phyloP scores from a whole-genome alignment of 345 rosid species.

The Streptanthus diversifolius region DNA sequence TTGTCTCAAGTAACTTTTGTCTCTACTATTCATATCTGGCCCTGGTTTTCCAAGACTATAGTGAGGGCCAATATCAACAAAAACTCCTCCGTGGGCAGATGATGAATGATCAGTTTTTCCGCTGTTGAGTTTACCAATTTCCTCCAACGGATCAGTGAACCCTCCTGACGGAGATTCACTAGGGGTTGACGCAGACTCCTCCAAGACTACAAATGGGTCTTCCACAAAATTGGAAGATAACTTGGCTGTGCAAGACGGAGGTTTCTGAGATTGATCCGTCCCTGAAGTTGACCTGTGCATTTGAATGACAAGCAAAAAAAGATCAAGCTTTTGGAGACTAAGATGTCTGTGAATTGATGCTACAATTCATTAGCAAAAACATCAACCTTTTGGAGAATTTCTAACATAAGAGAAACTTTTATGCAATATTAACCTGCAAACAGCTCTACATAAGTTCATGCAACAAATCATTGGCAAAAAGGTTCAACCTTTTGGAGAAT shows the following conservation, averaged over 20 bases:
- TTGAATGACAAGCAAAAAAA: neutral
- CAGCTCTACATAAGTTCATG: neutral
- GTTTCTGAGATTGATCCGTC: slow-evolving; percentile 38
- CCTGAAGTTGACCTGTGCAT: slow-evolving; percentile 46
- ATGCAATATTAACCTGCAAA: neutral
- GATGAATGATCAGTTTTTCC: slow-evolving; percentile 41
- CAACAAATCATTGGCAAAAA: neutral
- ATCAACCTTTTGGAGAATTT: neutral
- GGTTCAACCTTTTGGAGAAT: neutral
- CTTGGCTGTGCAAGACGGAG: slow-evolving; percentile 40
- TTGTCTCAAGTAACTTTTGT: slow-evolving; percentile 52
- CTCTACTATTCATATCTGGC: slow-evolving; percentile 46
- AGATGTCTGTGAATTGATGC: neutral
- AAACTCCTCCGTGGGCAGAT: slow-evolving; percentile 41
- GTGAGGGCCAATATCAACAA: slow-evolving; percentile 66
- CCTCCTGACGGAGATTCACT: slow-evolving; percentile 37
- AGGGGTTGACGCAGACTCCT: slow-evolving; percentile 45
- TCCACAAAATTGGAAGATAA: slow-evolving; percentile 42
- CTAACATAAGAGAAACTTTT: neutral
- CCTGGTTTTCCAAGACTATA: slow-evolving; percentile 56
- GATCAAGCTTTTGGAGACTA: neutral
- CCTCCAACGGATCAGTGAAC: slow-evolving; percentile 48
- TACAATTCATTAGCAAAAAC: neutral
- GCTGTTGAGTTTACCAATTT: slow-evolving; percentile 43
- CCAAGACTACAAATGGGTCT: slow-evolving; percentile 59